Base-by-base conservation (phyloP, 192 early-diverging fungal species). In the Coemansia sp. region DNA sequence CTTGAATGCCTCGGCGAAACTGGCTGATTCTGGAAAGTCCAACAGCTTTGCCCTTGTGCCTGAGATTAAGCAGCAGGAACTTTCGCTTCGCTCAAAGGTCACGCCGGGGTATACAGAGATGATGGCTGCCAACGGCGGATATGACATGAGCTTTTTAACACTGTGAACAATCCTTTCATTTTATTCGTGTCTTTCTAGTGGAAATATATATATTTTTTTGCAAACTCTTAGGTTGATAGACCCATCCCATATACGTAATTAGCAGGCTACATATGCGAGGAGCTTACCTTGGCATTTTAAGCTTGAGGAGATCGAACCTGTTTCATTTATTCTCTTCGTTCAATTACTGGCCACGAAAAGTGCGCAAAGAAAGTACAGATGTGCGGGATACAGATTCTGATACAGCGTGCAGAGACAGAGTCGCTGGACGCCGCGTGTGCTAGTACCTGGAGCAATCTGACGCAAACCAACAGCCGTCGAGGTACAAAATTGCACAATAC, bases 71-170 rank as follows among this genome's bases (percentile, higher is more conserved):
- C 34, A 42, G 24, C 69, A 58, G 11, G 78, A 80, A 36, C 73
- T 75, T 19, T 71, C 70, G 55, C 36, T 80, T 22, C 65, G 70
- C 58, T 64, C 75, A 4, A 82, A 75, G 65, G 58, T 71, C 11
- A 74, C 79, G 11, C 79, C 79, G 1, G 79, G 75, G 17, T 82
- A 70, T 58, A 53, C 36, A 17, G 64, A 77, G 59, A 65, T 69
- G 46, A 82, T 82, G 79, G 75, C 75, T 2, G 61, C 66, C n/a
- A 72, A 72, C 58, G 71, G 75, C 38, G 79, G 79, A 31, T 82
- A 70, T 39, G 79, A 82, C 67, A 73, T 82, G 79, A 67, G 75
- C 71, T 82, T 82, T 38, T 29, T 82, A 36, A 64, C 62, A 13
- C 60, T 70, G 31, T 77, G 40, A 62, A 38, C 20, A 24, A 5